These are phyloP conservation scores for Bacterosira constricta DNA, from an alignment of 108 stramenopile genomes.

Conservation along the genomic window DNA sequence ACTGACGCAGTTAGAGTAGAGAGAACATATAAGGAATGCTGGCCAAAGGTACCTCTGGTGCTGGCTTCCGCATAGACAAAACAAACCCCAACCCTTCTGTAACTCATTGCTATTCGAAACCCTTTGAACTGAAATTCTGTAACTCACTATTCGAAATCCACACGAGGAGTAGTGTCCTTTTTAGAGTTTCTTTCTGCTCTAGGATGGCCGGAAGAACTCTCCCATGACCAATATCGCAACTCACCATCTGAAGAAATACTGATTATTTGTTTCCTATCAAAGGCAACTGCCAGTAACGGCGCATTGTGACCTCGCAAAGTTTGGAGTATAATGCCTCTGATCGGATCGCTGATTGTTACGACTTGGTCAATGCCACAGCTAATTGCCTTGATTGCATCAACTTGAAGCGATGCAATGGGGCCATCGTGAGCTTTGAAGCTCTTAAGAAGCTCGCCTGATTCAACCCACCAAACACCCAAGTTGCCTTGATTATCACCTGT, in stretches of 20 bases:
- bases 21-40: too few relatives aligned
- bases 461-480: constrained; percentile 57
- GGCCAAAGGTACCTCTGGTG: too few relatives aligned
- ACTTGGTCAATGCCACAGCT: constrained; percentile 54
- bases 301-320: constrained; percentile 58
- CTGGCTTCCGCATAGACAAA: too few relatives aligned
- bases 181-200: too few relatives aligned
- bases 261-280: constrained; percentile 59
- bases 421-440: constrained; percentile 58
- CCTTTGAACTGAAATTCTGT: too few relatives aligned
- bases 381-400: constrained; percentile 61
- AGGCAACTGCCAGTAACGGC: constrained; percentile 52
- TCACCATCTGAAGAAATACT: constrained; percentile 43
- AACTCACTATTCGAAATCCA: too few relatives aligned
- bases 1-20: too few relatives aligned
- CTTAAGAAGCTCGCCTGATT: constrained; percentile 47
- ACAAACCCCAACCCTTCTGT: too few relatives aligned
- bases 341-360: constrained; percentile 61
- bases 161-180: too few relatives aligned
- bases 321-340: constrained; percentile 59
- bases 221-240: constrained; percentile 35
- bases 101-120: too few relatives aligned
- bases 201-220: background rate
- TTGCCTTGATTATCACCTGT: constrained; percentile 60
- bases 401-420: constrained; percentile 56